phyloP scores from a whole-genome alignment of 495 filamentous ascomycete genomes.

The Letharia columbiana region DNA sequence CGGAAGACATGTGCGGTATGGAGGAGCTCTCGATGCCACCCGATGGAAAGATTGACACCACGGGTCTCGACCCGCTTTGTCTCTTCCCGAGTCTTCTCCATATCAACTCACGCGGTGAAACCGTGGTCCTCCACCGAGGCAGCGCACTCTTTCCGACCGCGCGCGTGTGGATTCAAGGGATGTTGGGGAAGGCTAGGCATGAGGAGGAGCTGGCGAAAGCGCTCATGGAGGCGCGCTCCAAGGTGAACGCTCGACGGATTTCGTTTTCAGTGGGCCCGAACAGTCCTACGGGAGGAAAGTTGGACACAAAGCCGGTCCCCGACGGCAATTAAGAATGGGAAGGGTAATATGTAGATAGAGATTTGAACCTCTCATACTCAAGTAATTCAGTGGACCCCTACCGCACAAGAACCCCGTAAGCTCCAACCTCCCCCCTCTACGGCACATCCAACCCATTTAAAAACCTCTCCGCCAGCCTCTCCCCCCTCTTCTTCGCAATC shows the following conservation, averaged over 20 bases:
- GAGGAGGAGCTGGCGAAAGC: slow-evolving; percentile 18
- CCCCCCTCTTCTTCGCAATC: slow-evolving; percentile 51
- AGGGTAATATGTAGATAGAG: too few relatives aligned
- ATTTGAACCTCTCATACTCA: too few relatives aligned
- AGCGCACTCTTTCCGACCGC: slow-evolving; percentile 20
- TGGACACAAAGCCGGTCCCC: background rate
- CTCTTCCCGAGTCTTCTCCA: slow-evolving; percentile 13
- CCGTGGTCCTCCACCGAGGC: slow-evolving; percentile 14
- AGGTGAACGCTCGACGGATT: slow-evolving; percentile 14
- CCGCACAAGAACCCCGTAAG: too few relatives aligned
- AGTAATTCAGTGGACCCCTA: too few relatives aligned
- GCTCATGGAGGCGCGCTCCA: slow-evolving; percentile 11
- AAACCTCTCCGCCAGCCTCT: slow-evolving; percentile 61
- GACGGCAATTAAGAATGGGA: too few relatives aligned
- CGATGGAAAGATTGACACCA: background rate
- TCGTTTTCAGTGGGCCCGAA: slow-evolving; percentile 10
- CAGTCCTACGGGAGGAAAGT: slow-evolving; percentile 12
- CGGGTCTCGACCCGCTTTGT: slow-evolving; percentile 3
- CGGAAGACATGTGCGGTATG: slow-evolving; percentile 3
- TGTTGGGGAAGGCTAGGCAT: slow-evolving; percentile 17
- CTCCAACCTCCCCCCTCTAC: background rate
- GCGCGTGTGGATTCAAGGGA: slow-evolving; percentile 16
- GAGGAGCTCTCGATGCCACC: background rate
- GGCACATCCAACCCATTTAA: slow-evolving; percentile 45
- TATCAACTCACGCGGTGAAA: background rate